These are phyloP conservation scores for Neofusicoccum sp. DNA, from an alignment of 2,329 filamentous ascomycete genomes.

Conservation along the genomic window DNA sequence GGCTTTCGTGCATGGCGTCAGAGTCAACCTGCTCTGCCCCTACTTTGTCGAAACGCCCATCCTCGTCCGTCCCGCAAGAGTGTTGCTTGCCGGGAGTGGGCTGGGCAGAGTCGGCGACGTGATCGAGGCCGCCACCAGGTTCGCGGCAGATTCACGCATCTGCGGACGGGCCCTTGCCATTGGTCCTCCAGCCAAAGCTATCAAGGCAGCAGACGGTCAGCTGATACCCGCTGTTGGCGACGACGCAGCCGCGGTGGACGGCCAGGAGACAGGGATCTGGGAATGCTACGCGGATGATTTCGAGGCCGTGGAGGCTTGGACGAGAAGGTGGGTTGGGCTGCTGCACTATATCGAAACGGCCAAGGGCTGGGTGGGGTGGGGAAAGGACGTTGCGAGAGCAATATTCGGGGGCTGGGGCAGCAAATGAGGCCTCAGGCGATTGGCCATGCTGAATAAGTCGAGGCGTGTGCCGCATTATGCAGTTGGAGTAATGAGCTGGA, in stretches of 20 bases:
- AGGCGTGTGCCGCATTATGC: neutral
- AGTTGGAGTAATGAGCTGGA: neutral
- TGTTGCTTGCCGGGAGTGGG: slow-evolving; percentile 57
- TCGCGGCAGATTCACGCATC: slow-evolving; percentile 59
- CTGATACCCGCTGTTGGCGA: slow-evolving; percentile 16
- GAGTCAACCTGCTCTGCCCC: slow-evolving; percentile 65
- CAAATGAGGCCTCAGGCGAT: too few relatives aligned
- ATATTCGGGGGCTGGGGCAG: slow-evolving; percentile 22
- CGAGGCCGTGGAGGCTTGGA: slow-evolving; percentile 56
- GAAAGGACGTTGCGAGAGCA: slow-evolving; percentile 34
- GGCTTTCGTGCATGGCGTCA: slow-evolving; percentile 51
- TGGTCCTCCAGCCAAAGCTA: slow-evolving; percentile 54
- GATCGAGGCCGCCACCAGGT: slow-evolving; percentile 61
- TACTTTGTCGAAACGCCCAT: slow-evolving; percentile 68
- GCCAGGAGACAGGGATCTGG: slow-evolving; percentile 52
- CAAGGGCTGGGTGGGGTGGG: slow-evolving; percentile 56
- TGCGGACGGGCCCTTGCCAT: slow-evolving; percentile 58
- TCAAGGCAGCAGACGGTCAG: slow-evolving; percentile 40
- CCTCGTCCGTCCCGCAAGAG: slow-evolving; percentile 45
- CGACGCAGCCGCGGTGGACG: slow-evolving; percentile 25
- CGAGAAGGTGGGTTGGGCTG: slow-evolving; percentile 52
- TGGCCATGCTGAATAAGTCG: neutral
- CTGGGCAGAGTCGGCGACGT: slow-evolving; percentile 58
- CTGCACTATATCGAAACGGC: slow-evolving; percentile 52
- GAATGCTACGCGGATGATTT: slow-evolving; percentile 62